A percentile compares a stretch with the other conserved stretches of the same genome.
Conservation (phyloP, 2,329 filamentous ascomycete species). For the Scedosporium dehoogii region DNA sequence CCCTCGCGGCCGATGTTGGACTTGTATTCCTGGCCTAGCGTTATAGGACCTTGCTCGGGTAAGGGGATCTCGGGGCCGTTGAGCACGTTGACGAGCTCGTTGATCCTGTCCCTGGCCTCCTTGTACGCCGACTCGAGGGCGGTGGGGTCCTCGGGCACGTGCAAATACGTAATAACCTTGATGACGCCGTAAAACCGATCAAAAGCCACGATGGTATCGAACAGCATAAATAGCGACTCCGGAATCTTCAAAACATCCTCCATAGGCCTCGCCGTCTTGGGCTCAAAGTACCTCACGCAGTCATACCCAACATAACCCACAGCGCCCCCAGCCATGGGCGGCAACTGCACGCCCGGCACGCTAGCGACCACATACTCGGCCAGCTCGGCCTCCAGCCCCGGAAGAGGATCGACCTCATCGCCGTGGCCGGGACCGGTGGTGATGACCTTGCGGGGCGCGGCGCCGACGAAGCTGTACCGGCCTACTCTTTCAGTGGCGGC, state of each 20-base stretch:
- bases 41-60: conserved; percentile 65
- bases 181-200: conserved; percentile 90
- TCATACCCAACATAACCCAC: conserved; percentile 97
- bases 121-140: conserved; percentile 54
- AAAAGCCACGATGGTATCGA: conserved; percentile 87
- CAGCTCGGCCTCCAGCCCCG: conserved; percentile 71
- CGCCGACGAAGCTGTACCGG: conserved; percentile 90
- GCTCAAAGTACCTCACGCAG: conserved; percentile 95
- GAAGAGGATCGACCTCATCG: conserved; percentile 73
- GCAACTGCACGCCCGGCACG: conserved; percentile 72
- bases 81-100: conserved; percentile 59
- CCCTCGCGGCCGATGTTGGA: conserved; percentile 86
- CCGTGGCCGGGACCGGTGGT: conserved; percentile 84
- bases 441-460: conserved; percentile 68
- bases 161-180: conserved; percentile 87
- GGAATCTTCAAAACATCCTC: conserved; percentile 83
- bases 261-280: conserved; percentile 82
- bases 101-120: conserved; percentile 53
- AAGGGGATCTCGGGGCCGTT: conserved; percentile 66
- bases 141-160: conserved; percentile 47
- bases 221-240: conserved; percentile 94
- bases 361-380: conserved; percentile 68
- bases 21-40: conserved; percentile 65
- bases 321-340: conserved; percentile 80
- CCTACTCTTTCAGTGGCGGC: conserved; percentile 90